Base-by-base conservation (phyloP, 108 stramenopile genomes). In the Skeletonema grethae region DNA sequence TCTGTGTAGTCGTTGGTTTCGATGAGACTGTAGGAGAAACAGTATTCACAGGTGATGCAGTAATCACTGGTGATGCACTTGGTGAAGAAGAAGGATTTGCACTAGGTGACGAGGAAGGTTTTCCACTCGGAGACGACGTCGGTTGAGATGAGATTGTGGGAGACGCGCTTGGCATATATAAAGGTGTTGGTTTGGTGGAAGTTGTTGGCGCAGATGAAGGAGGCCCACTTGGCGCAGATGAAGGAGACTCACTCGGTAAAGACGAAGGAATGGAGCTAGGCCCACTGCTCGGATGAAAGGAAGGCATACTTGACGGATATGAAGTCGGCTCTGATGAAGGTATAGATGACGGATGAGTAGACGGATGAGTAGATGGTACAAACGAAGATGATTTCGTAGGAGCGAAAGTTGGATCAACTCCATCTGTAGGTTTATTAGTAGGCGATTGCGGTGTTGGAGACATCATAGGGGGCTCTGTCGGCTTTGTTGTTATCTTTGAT, bases 301-400 rank as follows among this genome's bases (percentile, higher is more conserved):
- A 62, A 5, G 60, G 66, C 32, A 24, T 20, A n/a, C 16, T 46
- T n/a, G 73, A 48, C 38, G 65, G 65, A 48, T 24, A 15, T 20
- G 53, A 35, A 0, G 62, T 22, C 22, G 50, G 50, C 7, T 53
- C 50, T 22, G 20, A 22, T 18, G 25, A 59, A 29, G 68, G 68
- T 31, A 41, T 59, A 24, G 10, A 30, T 25, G 25, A 28, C 25
- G 25, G 25, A 28, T 28, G 25, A 28, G 25, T 28, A 28, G 25
- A 28, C 1, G 30, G 50, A 35, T 32, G 50, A 28, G 65, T 9
- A 34, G 46, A 53, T 67, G 18, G 53, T 18, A 32, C n/a, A 2
- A 24, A 12, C 6, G 28, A 25, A 24, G 68, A 60, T 30, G 13
- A 11, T 39, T 11, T 53, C 22, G 50, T 24, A 4, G 50, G 50